Evolutionary conservation across 371 early-diverging fungal species (phyloP).

Genomic region (Mortierella sp.): DNA sequence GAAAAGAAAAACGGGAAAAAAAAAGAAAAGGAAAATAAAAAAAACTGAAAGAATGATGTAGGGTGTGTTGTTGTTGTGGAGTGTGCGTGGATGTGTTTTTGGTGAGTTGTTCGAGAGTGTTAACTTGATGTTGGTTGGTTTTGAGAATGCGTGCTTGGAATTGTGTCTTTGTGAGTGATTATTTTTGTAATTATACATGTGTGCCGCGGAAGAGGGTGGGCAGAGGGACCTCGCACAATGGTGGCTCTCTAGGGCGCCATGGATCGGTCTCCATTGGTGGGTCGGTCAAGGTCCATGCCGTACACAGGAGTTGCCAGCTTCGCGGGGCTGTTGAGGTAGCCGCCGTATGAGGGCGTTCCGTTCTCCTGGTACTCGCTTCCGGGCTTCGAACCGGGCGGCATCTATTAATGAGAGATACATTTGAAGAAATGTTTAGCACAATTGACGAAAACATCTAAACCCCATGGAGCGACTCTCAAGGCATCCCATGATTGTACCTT

Average conservation of each 20-base stretch:
- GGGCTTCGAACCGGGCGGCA: conserved; percentile 55
- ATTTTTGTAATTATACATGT: background rate
- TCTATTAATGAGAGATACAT: conserved; percentile 12
- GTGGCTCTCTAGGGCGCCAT: conserved; percentile 20
- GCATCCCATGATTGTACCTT: conserved; percentile 20
- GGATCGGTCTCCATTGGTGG: conserved; percentile 34
- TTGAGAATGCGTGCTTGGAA: no score
- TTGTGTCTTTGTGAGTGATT: no score
- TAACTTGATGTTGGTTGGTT: no score
- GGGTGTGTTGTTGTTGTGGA: no score
- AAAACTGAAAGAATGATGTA: no score
- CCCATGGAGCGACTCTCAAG: background rate
- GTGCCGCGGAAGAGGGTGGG: background rate
- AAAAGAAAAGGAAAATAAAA: no score
- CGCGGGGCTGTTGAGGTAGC: conserved; percentile 55
- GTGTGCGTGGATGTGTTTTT: no score
- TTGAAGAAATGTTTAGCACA: background rate
- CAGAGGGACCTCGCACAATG: background rate
- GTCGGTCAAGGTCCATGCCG: conserved; percentile 36
- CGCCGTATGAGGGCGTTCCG: conserved; percentile 46
- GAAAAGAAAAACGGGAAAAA: no score
- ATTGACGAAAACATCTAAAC: no score
- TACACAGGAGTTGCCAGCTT: conserved; percentile 56
- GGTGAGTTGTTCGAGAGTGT: no score
- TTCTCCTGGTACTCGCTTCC: conserved; percentile 58